A percentile compares a stretch with the other conserved stretches of the same genome.
phyloP scores from a whole-genome alignment of 148 eudicot genomes.

The Mesembryanthemum crystallinum region DNA sequence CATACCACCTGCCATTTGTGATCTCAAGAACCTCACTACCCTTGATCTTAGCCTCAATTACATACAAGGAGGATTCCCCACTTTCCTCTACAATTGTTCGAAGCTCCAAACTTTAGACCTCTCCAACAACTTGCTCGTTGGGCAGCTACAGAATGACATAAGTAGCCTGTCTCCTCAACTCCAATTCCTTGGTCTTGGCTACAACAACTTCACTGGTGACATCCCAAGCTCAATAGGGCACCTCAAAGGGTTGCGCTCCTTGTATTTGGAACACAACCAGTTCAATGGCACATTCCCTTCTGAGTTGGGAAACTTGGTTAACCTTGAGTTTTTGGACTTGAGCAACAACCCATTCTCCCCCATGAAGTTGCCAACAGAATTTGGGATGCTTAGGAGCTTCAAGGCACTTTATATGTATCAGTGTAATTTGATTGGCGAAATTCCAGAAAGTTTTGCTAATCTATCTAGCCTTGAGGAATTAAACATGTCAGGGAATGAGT shows the following conservation, averaged over 20 bases:
- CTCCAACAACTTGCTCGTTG: conserved; percentile 51
- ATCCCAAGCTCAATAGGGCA: conserved; percentile 56
- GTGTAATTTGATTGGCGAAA: conserved; percentile 48
- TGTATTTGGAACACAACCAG: conserved; percentile 39
- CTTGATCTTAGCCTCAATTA: conserved; percentile 46
- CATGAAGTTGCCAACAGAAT: conserved; percentile 38
- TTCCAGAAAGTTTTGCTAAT: conserved; percentile 46
- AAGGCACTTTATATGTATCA: conserved; percentile 37
- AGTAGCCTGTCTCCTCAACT: conserved; percentile 40
- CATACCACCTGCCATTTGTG: conserved; percentile 57
- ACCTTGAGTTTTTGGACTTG: conserved; percentile 36
- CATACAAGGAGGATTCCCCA: conserved; percentile 51
- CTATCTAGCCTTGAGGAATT: conserved; percentile 43
- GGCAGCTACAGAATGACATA: conserved; percentile 54
- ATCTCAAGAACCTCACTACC: conserved; percentile 41
- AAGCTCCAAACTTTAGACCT: conserved; percentile 44
- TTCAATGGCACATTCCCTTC: conserved; percentile 57
- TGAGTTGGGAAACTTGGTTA: conserved; percentile 50
- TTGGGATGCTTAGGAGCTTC: conserved; percentile 41
- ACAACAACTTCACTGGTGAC: conserved; percentile 62
- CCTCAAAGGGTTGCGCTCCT: conserved; percentile 29
- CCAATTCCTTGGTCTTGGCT: conserved; percentile 40
- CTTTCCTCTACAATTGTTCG: conserved; percentile 43
- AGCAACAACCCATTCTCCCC: conserved; percentile 37
- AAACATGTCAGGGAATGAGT: conserved; percentile 45